Evolutionary conservation across 1,284 basidiomycete species (phyloP), one percentile per base, ranked within the genome.

Genomic region (Boletus calvinii): DNA sequence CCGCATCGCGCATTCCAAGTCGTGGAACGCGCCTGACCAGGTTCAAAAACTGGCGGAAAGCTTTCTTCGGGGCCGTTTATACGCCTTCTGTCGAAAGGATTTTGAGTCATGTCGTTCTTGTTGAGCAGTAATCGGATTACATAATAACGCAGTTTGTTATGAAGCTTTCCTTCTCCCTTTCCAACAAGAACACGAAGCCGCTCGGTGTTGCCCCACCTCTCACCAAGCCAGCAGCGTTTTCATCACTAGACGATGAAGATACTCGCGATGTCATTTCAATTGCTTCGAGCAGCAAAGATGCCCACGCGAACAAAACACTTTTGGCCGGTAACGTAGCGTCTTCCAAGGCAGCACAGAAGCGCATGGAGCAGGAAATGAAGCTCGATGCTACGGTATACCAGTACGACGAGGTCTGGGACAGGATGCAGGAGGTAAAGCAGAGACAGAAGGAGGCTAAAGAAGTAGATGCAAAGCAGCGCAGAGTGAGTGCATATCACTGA

Each of bases 401-500:
- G 71, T 99, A 99, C 64, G 97, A 99, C 66, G 91, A 92, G 66
- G 87, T 98, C 6, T 99, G 90, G 81, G 97, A 99, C 64, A 83
- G 81, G 60, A 98, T 99, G 87, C 95, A 99, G 73, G 81, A 86
- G 56, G 87, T 85, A 1, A 92, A 94, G 70, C 75, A 77, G 56
- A 74, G 75, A 52, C 85, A 87, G 65, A 90, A 93, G 64, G 80
- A 82, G 63, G 77, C 75, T 2, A 93, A 92, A 67, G 87, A 91
- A 59, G 73, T 73, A 11, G 89, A 90, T 57, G 64, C 83, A 17
- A 83, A 81, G 61, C 84, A 87, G 63, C 77, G 90, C 56, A 90
- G 93, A 77, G 89, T 90, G 61, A 47, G 80, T 48, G 32, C 43
- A 35, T 22, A 17, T 49, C 31, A 20, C 38, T 6, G 43, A 9